A percentile compares a stretch with the other conserved stretches of the same genome.
Conservation (phyloP, 163 green algal genomes). For the Dunaliella salina region DNA sequence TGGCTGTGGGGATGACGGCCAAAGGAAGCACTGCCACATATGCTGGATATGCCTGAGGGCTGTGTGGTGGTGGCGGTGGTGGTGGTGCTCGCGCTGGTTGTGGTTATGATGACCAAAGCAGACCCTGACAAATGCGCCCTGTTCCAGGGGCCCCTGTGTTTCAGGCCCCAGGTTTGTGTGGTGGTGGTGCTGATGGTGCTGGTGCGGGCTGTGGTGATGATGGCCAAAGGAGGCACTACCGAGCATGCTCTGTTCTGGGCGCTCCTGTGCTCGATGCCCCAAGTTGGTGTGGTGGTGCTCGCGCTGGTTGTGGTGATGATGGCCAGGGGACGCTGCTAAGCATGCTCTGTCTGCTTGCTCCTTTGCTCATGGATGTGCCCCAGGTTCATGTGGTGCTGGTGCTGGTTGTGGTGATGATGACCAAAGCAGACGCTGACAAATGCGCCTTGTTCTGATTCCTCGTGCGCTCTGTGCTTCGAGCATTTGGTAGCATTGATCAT, state of each 20-base stretch:
- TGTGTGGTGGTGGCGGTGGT: too few species aligned
- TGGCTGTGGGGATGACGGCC: too few species aligned
- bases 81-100: too few species aligned
- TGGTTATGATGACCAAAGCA: too few species aligned
- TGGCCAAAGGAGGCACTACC: background rate
- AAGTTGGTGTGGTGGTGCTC: constrained; percentile 41
- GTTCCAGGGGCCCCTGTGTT: constrained; percentile 31
- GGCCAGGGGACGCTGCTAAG: background rate
- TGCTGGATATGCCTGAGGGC: constrained; percentile 80
- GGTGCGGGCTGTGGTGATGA: too few species aligned
- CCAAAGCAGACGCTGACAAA: background rate
- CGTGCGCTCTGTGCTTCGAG: constrained; percentile 76
- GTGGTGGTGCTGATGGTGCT: background rate
- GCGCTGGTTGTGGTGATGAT: background rate
- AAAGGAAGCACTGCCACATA: constrained; percentile 12
- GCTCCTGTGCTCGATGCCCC: constrained; percentile 68
- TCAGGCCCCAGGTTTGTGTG: constrained; percentile 67
- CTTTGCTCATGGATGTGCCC: constrained; percentile 76
- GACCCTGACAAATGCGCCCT: too few species aligned
- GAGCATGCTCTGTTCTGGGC: background rate
- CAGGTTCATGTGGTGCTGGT: constrained; percentile 44
- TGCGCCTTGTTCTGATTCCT: too few species aligned
- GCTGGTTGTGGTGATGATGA: background rate
- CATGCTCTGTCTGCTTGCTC: too few species aligned
- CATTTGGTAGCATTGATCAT: background rate